Evolutionary conservation across 768 basidiomycete genomes (phyloP), one percentile per base, ranked within the genome.

Genomic region (Termitomyces sp.): DNA sequence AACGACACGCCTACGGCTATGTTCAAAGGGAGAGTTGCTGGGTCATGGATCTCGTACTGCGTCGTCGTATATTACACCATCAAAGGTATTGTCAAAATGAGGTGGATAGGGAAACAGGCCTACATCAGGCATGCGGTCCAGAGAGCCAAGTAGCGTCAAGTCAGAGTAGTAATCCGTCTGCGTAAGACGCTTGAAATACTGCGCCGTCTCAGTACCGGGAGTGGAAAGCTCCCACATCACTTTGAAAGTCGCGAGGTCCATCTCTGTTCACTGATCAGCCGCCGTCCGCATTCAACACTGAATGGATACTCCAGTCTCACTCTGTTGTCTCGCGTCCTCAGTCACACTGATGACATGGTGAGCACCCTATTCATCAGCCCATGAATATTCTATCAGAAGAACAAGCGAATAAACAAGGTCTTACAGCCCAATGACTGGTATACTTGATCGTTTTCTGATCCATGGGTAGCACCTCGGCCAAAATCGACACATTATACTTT

Each of bases 371-470:
- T 55, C n/a, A 20, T 53, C 40, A 48, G 8, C 36, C 54, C 31
- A n/a, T 57, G 47, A 58, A n/a, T n/a, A 32, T 17, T 38, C 20
- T 4, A 15, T 57, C 29, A 40, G 36, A 31, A 14, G 43, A 20
- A 31, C 15, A 50, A 42, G n/a, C 52, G 34, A 36, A 34, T 31
- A 40, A 42, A 55, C 25, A 42, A 40, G 25, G 20, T 25, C 87
- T 64, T 64, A 91, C 92, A 42, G 92, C 92, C 92, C 92, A 93
- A 38, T 83, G 83, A 70, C 89, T 91, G 2, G 92, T 91, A 66
- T 91, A 94, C 57, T 80, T 79, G 69, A 88, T 86, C n/a, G 79
- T 81, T 73, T 87, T 87, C 1, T 84, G 80, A 70, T 94, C 92
- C 43, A 79, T 86, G 0, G 92, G 91, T 45, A 92, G 77, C 2